Evolutionary conservation across 2,329 filamentous ascomycete species (phyloP), one percentile per base, ranked within the genome.

Genomic region (Aspergillus carbonarius): DNA sequence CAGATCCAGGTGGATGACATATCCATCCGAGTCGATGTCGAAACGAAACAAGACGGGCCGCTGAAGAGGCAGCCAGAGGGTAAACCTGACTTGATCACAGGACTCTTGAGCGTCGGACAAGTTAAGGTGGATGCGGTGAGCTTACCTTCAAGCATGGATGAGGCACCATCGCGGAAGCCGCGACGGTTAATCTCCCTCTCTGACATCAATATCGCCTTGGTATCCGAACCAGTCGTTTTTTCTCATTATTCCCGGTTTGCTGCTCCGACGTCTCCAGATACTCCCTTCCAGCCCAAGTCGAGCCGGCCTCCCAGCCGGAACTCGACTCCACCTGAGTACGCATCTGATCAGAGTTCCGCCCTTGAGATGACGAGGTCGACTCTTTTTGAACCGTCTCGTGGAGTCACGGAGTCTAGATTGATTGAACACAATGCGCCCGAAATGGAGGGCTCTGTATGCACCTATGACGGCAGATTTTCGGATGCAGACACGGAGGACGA

Each of bases 1-100:
- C 79, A 83, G 62, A 72, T 88, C 35, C 78, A 75, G 18, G 73
- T 87, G 37, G 79, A 75, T 47, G 76, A 85, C 61, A 76, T 87
- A 48, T 74, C 79, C 32, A 66, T 86, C 55, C 78, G 78, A 53
- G 66, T 86, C n/a, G 80, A 82, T 51, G 78, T 82, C 63, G 77
- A 81, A 46, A 64, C 78, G 15, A 72, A 74, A 15, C 67, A 76
- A 32, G 78, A 79, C 59, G 75, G 68, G 2, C 59, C 70, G 6
- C 63, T 68, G 5, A 76, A 75, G 51, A 65, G 69, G 54, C 65
- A 72, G 4, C 69, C 73, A 1, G 72, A 75, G 47, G 63, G 72
- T 13, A 72, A 70, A 56, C 70, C 70, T n/a, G 75, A 78, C 60
- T 60, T 71, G 42, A 66, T 78, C 15, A 68, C 74, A 7, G 74